Percentiles rank a stretch among this genome's conserved stretches.
phyloP scores from a whole-genome alignment of 768 basidiomycete species.

The Auricularia cornea region DNA sequence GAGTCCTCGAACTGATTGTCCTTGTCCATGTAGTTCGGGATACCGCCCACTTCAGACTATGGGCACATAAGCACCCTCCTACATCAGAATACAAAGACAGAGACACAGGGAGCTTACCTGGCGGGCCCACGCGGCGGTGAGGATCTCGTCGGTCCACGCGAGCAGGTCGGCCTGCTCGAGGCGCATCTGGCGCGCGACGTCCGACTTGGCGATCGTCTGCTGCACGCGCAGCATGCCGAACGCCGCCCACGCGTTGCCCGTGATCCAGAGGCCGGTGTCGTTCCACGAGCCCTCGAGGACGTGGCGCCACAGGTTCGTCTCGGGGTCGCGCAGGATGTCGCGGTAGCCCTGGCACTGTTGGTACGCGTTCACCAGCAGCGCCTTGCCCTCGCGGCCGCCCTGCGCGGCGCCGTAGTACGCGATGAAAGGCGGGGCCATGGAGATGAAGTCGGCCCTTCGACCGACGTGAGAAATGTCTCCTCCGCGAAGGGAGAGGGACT shows the following conservation, averaged over 20 bases:
- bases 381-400: slow-evolving; percentile 19
- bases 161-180: slow-evolving; percentile 24
- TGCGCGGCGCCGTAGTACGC: slow-evolving; percentile 23
- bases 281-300: slow-evolving; percentile 13
- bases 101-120: not conserved
- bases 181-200: slow-evolving; percentile 19
- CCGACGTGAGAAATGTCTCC: slow-evolving; percentile 5
- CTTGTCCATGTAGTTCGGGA: not conserved
- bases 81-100: too few relatives aligned
- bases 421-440: slow-evolving; percentile 28
- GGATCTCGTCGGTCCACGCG: slow-evolving; percentile 29
- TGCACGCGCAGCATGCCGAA: slow-evolving; percentile 32
- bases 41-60: not conserved
- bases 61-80: not conserved
- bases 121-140: slow-evolving; percentile 14
- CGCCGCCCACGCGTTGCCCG: slow-evolving; percentile 33
- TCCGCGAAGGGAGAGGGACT: slow-evolving; percentile 6
- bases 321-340: slow-evolving; percentile 8
- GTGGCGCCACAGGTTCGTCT: slow-evolving; percentile 18
- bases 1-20: slow-evolving; percentile 1
- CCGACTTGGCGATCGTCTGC: slow-evolving; percentile 28
- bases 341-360: slow-evolving; percentile 22
- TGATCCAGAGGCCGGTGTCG: slow-evolving; percentile 7
- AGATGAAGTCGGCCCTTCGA: slow-evolving; percentile 17
- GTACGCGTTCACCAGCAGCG: slow-evolving; percentile 15